phyloP scores from a whole-genome alignment of 805 yeast genomes.

The Pichia membranifaciens region DNA sequence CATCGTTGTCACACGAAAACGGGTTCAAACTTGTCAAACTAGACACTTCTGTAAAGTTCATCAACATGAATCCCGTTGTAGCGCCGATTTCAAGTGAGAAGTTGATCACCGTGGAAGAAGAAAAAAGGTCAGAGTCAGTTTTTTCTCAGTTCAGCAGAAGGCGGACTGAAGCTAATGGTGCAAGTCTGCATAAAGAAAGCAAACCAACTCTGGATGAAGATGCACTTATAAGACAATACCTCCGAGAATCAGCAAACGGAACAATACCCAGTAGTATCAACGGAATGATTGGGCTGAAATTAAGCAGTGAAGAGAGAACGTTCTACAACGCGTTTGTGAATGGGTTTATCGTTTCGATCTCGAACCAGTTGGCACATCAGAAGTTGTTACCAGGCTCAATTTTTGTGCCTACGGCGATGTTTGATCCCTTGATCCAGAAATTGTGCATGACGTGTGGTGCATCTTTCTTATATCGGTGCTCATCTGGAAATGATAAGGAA shows the following conservation, averaged over 20 bases:
- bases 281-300: background rate
- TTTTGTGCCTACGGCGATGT: slow-evolving; percentile 32
- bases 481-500: slow-evolving; percentile 18
- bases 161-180: background rate
- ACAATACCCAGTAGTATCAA: background rate
- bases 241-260: slow-evolving; percentile 5
- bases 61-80: background rate
- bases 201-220: slow-evolving; percentile 11
- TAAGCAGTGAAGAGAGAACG: background rate
- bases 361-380: slow-evolving; percentile 38
- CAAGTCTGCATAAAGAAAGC: background rate
- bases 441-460: slow-evolving; percentile 40
- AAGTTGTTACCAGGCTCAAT: slow-evolving; percentile 36
- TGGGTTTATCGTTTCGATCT: slow-evolving; percentile 36
- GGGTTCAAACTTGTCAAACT: slow-evolving; percentile 16
- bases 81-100: too few species aligned
- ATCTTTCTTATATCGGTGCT: slow-evolving; percentile 23
- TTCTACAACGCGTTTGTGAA: slow-evolving; percentile 33
- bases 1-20: slow-evolving; percentile 16
- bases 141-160: background rate
- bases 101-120: too few species aligned
- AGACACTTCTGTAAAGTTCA: background rate
- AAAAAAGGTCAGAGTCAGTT: too few species aligned
- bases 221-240: slow-evolving; percentile 21
- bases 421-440: slow-evolving; percentile 27